Base-by-base conservation (phyloP, 441 rosid genomes). In the Flueggea neowawraea region DNA sequence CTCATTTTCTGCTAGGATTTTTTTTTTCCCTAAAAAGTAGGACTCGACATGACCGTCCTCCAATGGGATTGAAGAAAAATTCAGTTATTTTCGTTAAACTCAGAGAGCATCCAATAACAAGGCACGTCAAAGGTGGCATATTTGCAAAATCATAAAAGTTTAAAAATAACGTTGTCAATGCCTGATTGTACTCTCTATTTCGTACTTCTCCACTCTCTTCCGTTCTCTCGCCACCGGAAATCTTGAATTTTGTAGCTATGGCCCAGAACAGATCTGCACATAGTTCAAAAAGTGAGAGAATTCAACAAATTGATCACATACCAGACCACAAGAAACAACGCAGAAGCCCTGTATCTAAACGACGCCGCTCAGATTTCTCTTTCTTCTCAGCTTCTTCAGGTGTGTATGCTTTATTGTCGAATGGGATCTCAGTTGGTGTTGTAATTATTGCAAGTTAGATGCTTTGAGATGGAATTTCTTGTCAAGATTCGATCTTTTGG, bases 321-420 rank as follows among this genome's bases (percentile, higher is more conserved):
- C 63, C 66, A n/a, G 36, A 53, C n/a, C 66, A 59, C 49, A 31
- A 60, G 31, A 67, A 60, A 61, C 72, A 66, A 55, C 60, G 22
- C 2, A 58, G 72, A 31, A 64, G 63, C 56, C 69, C 66, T 15
- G 57, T 66, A 12, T 60, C 78, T 57, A 63, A 66, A 63, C 72
- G 64, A 4, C 74, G 74, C 58, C 28, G 28, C 28, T 62, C 75
- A 45, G 72, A 70, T 59, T 74, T 74, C 57, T 70, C 75, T 61
- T 56, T 55, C 6, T 61, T 67, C 36, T 59, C 54, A 5, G 22
- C 67, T 4, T 43, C 44, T 45, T 61, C 50, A 56, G 70, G 70
- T 57, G 31, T 11, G 10, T 11, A 43, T 43, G 45, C 12, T 3
- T 6, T 9, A 49, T 52, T 49, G 4, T 6, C 56, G 54, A 16